Base-by-base conservation (phyloP, 1,139 yeast genomes). In the Sugiyamaella xylanicola region DNA sequence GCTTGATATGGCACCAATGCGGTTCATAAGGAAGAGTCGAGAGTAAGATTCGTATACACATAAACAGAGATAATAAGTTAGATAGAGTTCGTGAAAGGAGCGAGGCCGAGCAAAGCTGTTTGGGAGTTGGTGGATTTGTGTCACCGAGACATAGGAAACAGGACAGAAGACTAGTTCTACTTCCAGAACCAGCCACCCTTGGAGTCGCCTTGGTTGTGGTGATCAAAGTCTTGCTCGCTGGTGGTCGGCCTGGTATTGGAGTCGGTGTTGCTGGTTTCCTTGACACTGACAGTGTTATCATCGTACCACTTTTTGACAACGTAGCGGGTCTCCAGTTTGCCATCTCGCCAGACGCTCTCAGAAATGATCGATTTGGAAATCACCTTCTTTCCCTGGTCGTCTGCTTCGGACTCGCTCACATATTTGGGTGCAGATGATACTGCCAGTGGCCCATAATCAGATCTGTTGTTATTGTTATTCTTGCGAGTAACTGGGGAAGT, bases 271-370 rank as follows among this genome's bases (percentile, higher is more conserved):
- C 32, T 46, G 20, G 65, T 63, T 57, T 74, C 72, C 29, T 82
- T 62, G 29, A 68, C 59, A 22, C 66, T 61, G 46, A 69, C 79
- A 3, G 87, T 79, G 5, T 96, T 96, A 67, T 90, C 95, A 41
- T 73, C 77, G 66, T 74, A 89, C 63, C 77, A 78, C 61, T 85
- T 82, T 61, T 77, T 77, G 21, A 73, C 71, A 60, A 82, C 82
- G 22, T 79, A 78, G 63, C 78, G 73, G 59, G 82, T 81, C 53
- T 85, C 82, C 49, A 78, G 74, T 20, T 82, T 79, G 16, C 86
- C 84, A 47, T 84, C 76, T 57, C 78, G 71, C 8, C 70, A 60
- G 37, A 62, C 58, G 62, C 77, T 78, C 43, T 77, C 72, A 1
- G 82, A 75, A 27, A 77, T 73, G 39, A 77, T 72, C 15, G 82